Base-by-base conservation (phyloP, 176 grass and related monocot genomes). In the Echinochloa phyllopogon region DNA sequence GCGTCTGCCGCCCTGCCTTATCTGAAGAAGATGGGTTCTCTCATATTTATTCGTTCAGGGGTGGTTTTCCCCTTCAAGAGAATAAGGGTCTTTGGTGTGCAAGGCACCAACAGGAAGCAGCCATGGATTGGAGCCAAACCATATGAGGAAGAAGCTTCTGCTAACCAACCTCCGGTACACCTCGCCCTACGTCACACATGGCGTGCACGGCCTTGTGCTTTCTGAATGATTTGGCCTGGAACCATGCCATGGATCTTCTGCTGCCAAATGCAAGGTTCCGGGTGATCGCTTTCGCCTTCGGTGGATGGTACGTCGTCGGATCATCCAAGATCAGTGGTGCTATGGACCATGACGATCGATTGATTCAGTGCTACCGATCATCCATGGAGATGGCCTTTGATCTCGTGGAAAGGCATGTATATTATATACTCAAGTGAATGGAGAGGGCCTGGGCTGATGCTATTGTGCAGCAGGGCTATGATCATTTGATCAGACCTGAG, bases 211-310 rank as follows among this genome's bases (percentile, higher is more conserved):
- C 40, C 69, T 48, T 48, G 15, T 71, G 16, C 33, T 61, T 61
- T 53, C 51, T 70, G 29, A 76, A 70, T 89, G 16, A 81, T 89
- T 89, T 37, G 42, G 41, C 77, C 53, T 43, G 42, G 69, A 83
- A 14, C 50, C 27, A 29, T 25, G 7, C 13, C 61, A 60, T 68
- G 44, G 42, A n/a, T 7, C 25, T 61, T 68, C 29, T 49, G 69
- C n/a, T 72, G 23, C 69, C 43, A 48, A 48, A 23, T 24, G 69
- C 69, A 72, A 72, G 23, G 20, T 48, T 69, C 37, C 23, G 29
- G 47, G 42, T 17, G 16, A 58, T 70, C 18, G 16, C 23, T 12
- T 17, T 85, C 24, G 17, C 33, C 12, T 57, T 66, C 8, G 9
- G 38, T 82, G 8, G 9, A 20, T 20, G 9, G 38, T 23, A 36